Evolutionary conservation across 2,329 filamentous ascomycete genomes (phyloP), one percentile per base, ranked within the genome.

Genomic region (Conoideocrella luteorostrata): DNA sequence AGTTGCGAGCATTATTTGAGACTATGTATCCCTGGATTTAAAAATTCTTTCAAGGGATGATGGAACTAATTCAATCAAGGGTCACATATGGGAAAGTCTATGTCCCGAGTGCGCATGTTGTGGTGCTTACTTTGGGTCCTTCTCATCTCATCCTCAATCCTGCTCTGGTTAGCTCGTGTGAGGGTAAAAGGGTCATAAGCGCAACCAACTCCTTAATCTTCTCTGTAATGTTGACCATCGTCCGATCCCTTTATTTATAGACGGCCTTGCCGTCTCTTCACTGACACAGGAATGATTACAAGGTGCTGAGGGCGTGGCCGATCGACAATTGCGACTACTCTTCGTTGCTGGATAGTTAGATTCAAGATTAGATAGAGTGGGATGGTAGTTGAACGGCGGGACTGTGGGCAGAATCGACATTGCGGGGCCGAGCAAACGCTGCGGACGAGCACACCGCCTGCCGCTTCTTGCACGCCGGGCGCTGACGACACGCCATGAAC

Each of bases 81-180:
- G n/a, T n/a, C n/a, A n/a, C n/a, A n/a, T n/a, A n/a, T n/a, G n/a
- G n/a, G n/a, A n/a, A n/a, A n/a, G n/a, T n/a, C n/a, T n/a, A n/a
- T n/a, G n/a, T n/a, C n/a, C n/a, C n/a, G n/a, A n/a, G n/a, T n/a
- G n/a, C n/a, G n/a, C n/a, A n/a, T 7, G 18, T n/a, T 26, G 33
- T 5, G 10, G 9, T 34, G 46, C 80, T 74, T 80, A 95, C 91
- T 98, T 74, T 98, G 93, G 59, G 93, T 98, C 81, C 80, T 91
- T 66, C 80, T 84, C 93, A 98, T 98, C 84, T 98, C 93, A 71
- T 95, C 90, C 79, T 98, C 93, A 60, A 98, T 98, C 82, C 91
- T 96, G 56, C 42, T n/a, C 46, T 35, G 44, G 60, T 50, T 61
- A 56, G 50, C 33, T 43, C 42, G 42, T 44, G 34, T 48, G 39